phyloP scores from a whole-genome alignment of 305 asterid genomes.

The Nicotiana rustica region DNA sequence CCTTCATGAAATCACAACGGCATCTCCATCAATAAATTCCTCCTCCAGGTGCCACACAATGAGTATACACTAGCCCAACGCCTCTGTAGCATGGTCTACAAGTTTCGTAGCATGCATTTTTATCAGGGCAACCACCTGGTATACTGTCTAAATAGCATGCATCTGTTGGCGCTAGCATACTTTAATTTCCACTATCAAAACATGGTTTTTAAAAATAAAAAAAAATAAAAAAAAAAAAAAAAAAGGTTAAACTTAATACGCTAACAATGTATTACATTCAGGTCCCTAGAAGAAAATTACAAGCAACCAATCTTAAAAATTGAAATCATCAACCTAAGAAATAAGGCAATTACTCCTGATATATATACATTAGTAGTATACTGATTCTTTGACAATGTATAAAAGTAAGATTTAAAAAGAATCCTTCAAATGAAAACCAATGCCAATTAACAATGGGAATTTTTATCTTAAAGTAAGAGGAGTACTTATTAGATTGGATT shows the following conservation, averaged over 20 bases:
- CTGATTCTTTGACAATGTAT: too few species aligned
- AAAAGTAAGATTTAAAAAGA: too few species aligned
- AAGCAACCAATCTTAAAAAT: too few species aligned
- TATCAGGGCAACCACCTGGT: conserved; percentile 39
- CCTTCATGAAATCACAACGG: conserved; percentile 29
- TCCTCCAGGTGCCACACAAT: conserved; percentile 35
- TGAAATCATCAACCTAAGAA: too few species aligned
- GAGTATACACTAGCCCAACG: neutral
- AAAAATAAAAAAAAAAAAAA: neutral
- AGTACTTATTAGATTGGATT: neutral
- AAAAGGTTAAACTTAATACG: neutral
- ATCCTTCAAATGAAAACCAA: neutral
- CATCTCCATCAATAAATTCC: conserved; percentile 31
- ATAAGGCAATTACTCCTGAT: too few species aligned
- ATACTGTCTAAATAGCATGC: conserved; percentile 20
- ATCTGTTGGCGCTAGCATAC: neutral
- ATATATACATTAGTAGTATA: too few species aligned
- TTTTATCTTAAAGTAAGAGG: neutral
- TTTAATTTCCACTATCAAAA: neutral
- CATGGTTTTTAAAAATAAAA: too few species aligned
- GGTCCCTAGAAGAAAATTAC: too few species aligned
- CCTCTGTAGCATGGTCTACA: conserved; percentile 40
- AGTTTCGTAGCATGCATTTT: conserved; percentile 34
- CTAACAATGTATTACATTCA: too few species aligned
- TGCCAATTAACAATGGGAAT: neutral